Evolutionary conservation across 2,329 filamentous ascomycete genomes (phyloP).

Genomic region (Penicillium sp.): DNA sequence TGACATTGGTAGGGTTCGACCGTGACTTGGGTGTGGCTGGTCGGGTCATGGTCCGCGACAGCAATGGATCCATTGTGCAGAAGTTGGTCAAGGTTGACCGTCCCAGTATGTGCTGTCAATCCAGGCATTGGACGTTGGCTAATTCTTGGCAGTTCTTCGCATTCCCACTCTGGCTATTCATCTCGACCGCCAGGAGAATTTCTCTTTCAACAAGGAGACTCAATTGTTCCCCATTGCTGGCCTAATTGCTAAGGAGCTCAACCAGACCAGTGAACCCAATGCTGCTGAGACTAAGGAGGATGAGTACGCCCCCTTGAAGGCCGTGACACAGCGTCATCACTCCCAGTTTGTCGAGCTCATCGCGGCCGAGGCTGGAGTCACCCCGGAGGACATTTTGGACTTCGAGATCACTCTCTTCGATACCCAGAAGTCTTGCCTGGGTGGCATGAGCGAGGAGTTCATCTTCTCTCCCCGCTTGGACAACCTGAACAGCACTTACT

Average conservation of each 20-base stretch:
- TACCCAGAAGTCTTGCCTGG: slow-evolving; percentile 85
- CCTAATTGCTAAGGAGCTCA: slow-evolving; percentile 82
- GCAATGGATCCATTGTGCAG: slow-evolving; percentile 72
- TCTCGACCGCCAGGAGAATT: slow-evolving; percentile 79
- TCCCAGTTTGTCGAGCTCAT: slow-evolving; percentile 82
- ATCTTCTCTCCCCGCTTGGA: slow-evolving; percentile 95
- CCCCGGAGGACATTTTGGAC: slow-evolving; percentile 74
- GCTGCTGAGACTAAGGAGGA: slow-evolving; percentile 43
- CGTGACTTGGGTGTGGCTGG: slow-evolving; percentile 89
- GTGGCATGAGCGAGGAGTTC: slow-evolving; percentile 88
- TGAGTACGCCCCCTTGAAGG: slow-evolving; percentile 73
- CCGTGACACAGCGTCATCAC: slow-evolving; percentile 81
- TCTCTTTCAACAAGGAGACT: slow-evolving; percentile 95
- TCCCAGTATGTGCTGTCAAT: slow-evolving; percentile 55
- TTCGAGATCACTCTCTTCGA: slow-evolving; percentile 98
- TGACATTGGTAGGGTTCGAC: slow-evolving; percentile 69
- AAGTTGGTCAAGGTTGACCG: slow-evolving; percentile 87
- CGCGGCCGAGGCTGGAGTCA: slow-evolving; percentile 72
- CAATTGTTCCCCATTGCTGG: slow-evolving; percentile 94
- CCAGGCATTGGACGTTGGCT: background rate
- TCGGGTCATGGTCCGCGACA: slow-evolving; percentile 75
- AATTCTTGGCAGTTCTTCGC: slow-evolving; percentile 60
- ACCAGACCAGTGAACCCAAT: slow-evolving; percentile 59
- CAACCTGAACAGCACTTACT: slow-evolving; percentile 96
- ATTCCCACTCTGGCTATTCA: slow-evolving; percentile 95